Evolutionary conservation across 768 basidiomycete genomes (phyloP).

Genomic region (Trametes maxima): DNA sequence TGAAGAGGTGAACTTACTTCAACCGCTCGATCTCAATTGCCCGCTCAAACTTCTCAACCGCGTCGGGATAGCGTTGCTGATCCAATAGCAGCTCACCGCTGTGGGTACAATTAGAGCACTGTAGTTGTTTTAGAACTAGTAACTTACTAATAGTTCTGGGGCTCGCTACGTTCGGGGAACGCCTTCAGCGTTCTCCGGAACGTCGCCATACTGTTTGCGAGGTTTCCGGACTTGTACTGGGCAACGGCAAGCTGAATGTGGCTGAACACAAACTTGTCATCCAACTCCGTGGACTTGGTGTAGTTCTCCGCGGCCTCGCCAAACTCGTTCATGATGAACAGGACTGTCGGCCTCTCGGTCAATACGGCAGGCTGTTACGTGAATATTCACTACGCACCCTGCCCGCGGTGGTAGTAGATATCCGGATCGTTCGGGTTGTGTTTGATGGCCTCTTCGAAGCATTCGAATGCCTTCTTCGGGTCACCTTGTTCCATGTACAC

Average conservation of each 20-base stretch:
- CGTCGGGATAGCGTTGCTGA: slow-evolving; percentile 85
- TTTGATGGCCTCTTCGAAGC: slow-evolving; percentile 87
- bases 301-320: slow-evolving; percentile 87
- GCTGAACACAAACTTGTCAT: slow-evolving; percentile 89
- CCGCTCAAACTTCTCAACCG: slow-evolving; percentile 89
- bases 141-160: slow-evolving; percentile 91
- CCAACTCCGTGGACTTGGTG: slow-evolving; percentile 84
- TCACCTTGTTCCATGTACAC: slow-evolving; percentile 97
- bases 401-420: slow-evolving; percentile 98
- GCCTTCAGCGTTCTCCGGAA: slow-evolving; percentile 84
- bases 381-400: slow-evolving; percentile 51
- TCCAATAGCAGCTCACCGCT: slow-evolving; percentile 96
- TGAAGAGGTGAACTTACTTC: slow-evolving; percentile 48
- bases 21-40: slow-evolving; percentile 86
- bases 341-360: slow-evolving; percentile 49
- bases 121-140: background rate
- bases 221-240: slow-evolving; percentile 85
- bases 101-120: background rate
- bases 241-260: slow-evolving; percentile 98
- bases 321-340: slow-evolving; percentile 95
- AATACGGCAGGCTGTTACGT: background rate
- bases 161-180: slow-evolving; percentile 88
- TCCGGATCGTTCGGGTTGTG: slow-evolving; percentile 87
- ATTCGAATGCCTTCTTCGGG: slow-evolving; percentile 78
- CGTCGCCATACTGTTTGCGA: slow-evolving; percentile 83